A percentile compares a stretch with the other conserved stretches of the same genome.
Evolutionary conservation across 345 rosid genomes (phyloP).

Genomic region (Eucalyptus shirleyi): DNA sequence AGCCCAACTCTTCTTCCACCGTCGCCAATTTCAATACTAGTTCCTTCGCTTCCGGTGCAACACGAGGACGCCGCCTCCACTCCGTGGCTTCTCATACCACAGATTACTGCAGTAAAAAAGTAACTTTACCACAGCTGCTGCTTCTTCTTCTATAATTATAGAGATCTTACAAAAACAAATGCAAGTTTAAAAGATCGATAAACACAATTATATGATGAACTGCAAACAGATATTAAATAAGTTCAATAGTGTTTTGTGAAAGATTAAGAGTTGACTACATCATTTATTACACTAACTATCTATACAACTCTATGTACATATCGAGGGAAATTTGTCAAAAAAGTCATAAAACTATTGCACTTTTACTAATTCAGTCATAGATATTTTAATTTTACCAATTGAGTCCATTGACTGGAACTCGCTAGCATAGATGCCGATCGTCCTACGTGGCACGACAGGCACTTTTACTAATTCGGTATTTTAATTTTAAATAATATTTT

Average conservation of each 20-base stretch:
- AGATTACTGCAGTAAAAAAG: constrained; percentile 21
- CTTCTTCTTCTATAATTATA: neutral
- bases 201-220: neutral
- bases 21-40: constrained; percentile 24
- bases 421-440: fast-evolving
- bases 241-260: neutral
- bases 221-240: neutral
- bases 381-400: no score
- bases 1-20: neutral
- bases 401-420: fast-evolving
- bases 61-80: constrained; percentile 27
- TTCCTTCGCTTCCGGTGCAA: neutral
- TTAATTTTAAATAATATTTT: no score
- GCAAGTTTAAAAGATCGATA: neutral
- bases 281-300: neutral
- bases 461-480: no score
- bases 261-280: neutral
- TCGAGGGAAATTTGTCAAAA: no score
- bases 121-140: neutral
- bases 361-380: no score
- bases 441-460: fast-evolving
- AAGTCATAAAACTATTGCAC: no score
- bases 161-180: neutral
- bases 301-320: neutral
- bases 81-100: constrained; percentile 11